phyloP scores from a whole-genome alignment of 345 rosid genomes.

The Streptanthus diversifolius region DNA sequence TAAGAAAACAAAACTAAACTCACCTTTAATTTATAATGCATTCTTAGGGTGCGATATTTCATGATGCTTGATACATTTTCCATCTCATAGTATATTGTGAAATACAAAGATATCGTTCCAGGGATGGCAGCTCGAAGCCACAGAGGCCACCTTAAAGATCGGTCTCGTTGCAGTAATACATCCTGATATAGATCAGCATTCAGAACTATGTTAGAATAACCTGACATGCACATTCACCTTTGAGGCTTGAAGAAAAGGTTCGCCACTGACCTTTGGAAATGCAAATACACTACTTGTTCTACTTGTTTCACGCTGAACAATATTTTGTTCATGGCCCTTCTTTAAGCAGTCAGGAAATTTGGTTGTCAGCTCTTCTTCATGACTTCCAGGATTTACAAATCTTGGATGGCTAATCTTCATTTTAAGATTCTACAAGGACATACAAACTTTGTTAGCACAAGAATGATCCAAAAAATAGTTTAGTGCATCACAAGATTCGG shows the following conservation, averaged over 20 bases:
- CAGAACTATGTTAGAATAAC: conserved; percentile 22
- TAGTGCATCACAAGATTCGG: conserved; percentile 17
- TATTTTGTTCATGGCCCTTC: conserved; percentile 44
- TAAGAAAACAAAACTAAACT: neutral
- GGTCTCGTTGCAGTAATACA: conserved; percentile 46
- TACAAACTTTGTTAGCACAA: conserved; percentile 19
- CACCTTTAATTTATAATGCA: conserved; percentile 80
- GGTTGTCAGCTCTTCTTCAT: conserved; percentile 41
- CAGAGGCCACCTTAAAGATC: conserved; percentile 77
- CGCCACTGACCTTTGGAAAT: conserved; percentile 78
- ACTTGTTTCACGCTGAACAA: conserved; percentile 29
- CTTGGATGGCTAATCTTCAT: conserved; percentile 90
- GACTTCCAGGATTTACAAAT: conserved; percentile 56
- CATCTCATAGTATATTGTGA: conserved; percentile 84
- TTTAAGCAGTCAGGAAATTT: conserved; percentile 68
- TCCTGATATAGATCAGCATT: conserved; percentile 51
- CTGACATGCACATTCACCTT: conserved; percentile 8
- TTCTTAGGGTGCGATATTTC: conserved; percentile 82
- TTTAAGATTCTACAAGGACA: conserved; percentile 69
- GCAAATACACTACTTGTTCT: conserved; percentile 45
- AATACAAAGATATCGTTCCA: conserved; percentile 58
- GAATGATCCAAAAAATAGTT: conserved; percentile 2
- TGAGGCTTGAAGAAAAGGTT: conserved; percentile 14
- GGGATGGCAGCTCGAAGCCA: conserved; percentile 96
- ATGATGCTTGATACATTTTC: conserved; percentile 63